Evolutionary conservation across 2,329 filamentous ascomycete species (phyloP).

Genomic region (Phyllosticta citribraziliensis): DNA sequence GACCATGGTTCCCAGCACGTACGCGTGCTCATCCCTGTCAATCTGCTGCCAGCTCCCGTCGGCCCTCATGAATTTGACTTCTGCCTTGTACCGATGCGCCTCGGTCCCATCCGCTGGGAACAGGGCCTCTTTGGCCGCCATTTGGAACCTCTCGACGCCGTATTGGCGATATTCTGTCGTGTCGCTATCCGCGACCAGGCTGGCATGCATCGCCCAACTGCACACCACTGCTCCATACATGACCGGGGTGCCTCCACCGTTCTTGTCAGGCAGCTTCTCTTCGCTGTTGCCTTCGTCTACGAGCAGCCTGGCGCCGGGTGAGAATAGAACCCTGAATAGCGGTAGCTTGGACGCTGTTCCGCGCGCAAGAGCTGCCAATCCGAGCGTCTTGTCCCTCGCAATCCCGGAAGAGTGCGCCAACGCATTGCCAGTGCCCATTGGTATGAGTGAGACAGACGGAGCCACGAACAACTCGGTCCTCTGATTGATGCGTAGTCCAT

Average conservation of each 20-base stretch:
- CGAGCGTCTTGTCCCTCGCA: conserved; percentile 30
- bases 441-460: conserved; percentile 39
- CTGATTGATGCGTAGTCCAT: conserved; percentile 43
- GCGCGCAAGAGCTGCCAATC: conserved; percentile 29
- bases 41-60: conserved; percentile 24
- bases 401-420: conserved; percentile 36
- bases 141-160: conserved; percentile 69
- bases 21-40: conserved; percentile 51
- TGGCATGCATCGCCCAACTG: conserved; percentile 83
- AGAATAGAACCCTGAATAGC: conserved; percentile 35
- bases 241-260: conserved; percentile 17
- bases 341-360: conserved; percentile 29
- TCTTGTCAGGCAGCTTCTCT: conserved; percentile 24
- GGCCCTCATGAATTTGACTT: conserved; percentile 34
- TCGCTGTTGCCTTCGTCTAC: conserved; percentile 36
- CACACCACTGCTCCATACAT: conserved; percentile 71
- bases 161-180: conserved; percentile 69
- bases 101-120: conserved; percentile 42
- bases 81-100: conserved; percentile 49
- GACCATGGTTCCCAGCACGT: conserved; percentile 66
- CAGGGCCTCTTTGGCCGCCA: conserved; percentile 73
- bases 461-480: conserved; percentile 13
- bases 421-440: conserved; percentile 43
- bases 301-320: conserved; percentile 33
- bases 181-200: conserved; percentile 84